phyloP scores from a whole-genome alignment of 2,329 filamentous ascomycete species.

The Balansia obtecta region DNA sequence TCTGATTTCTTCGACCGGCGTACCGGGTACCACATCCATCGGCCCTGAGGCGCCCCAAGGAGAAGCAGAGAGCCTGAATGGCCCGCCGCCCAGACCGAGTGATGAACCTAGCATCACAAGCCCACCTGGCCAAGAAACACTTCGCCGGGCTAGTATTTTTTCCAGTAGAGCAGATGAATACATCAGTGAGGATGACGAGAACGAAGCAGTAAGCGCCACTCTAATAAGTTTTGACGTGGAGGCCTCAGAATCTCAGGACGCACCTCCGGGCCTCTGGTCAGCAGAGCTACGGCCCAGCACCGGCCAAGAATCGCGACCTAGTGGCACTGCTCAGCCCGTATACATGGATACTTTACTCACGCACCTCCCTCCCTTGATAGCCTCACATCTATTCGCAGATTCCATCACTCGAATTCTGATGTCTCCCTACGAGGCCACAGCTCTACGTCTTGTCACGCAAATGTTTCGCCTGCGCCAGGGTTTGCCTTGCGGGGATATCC shows the following conservation, averaged over 20 bases:
- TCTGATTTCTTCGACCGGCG: neutral
- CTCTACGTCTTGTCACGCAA: slow-evolving; percentile 32
- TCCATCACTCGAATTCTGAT: slow-evolving; percentile 29
- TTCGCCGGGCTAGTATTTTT: slow-evolving; percentile 32
- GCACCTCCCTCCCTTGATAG: slow-evolving; percentile 34
- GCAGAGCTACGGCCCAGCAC: slow-evolving; percentile 43
- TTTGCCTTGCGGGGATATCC: slow-evolving; percentile 26
- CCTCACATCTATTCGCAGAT: slow-evolving; percentile 33
- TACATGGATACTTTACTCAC: slow-evolving; percentile 39
- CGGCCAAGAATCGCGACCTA: slow-evolving; percentile 17
- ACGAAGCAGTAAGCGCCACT: slow-evolving; percentile 41
- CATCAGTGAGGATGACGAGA: slow-evolving; percentile 43
- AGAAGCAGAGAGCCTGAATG: neutral
- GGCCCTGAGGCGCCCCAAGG: neutral
- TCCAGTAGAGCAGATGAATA: slow-evolving; percentile 39
- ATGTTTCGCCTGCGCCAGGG: slow-evolving; percentile 27
- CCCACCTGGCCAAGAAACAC: slow-evolving; percentile 19
- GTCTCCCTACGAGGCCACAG: slow-evolving; percentile 33
- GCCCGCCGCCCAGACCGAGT: slow-evolving; percentile 13
- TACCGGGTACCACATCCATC: neutral
- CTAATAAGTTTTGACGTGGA: slow-evolving; percentile 51
- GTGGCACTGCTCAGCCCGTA: slow-evolving; percentile 15
- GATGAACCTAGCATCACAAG: slow-evolving; percentile 18
- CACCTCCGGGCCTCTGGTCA: slow-evolving; percentile 41
- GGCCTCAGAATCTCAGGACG: slow-evolving; percentile 38